Base-by-base conservation (phyloP, 768 basidiomycete genomes). In the Cystobasidiopsis lactophilus region DNA sequence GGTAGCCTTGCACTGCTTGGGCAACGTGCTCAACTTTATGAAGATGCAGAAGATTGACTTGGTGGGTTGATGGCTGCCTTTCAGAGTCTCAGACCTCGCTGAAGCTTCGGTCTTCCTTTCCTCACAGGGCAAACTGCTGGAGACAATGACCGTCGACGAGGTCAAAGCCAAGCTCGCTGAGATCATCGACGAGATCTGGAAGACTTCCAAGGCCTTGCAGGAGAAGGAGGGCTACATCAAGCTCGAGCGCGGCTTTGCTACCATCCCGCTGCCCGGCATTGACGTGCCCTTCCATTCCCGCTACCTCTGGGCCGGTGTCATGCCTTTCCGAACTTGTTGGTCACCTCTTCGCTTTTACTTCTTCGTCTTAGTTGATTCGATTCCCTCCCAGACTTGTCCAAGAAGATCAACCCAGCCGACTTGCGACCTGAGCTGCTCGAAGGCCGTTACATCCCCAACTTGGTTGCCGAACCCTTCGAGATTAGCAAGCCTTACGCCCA, bases 251-350 rank as follows among this genome's bases (percentile, higher is more conserved):
- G 93, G 93, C 7, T 93, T 88, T 60, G 91, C 91, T 0, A 88
- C 86, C 19, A 89, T 89, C 53, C 86, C 85, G 39, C 74, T 91
- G 5, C 27, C 26, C 14, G 46, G 51, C 30, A 46, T 98, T 61
- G 93, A 96, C 62, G 93, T 98, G 1, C 93, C 93, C 3, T 98
- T 98, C 83, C 93, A 98, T 67, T 96, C 93, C 3, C 82, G 89
- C 55, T 98, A 96, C 69, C 75, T 98, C 37, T 98, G 93, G 93
- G 89, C 89, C 16, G 62, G 63, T 48, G 63, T 64, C 52, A 53
- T 63, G 58, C 62, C 62, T 1, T 44, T 43, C 44, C 51, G 47
- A 35, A 50, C 49, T 18, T 41, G 43, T 50, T 18, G 21, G n/a
- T n/a, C n/a, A n/a, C n/a, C n/a, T n/a, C n/a, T n/a, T n/a, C n/a